Conservation (phyloP, 352 stramenopile species). For the Globisporangium rhizosaccharum region DNA sequence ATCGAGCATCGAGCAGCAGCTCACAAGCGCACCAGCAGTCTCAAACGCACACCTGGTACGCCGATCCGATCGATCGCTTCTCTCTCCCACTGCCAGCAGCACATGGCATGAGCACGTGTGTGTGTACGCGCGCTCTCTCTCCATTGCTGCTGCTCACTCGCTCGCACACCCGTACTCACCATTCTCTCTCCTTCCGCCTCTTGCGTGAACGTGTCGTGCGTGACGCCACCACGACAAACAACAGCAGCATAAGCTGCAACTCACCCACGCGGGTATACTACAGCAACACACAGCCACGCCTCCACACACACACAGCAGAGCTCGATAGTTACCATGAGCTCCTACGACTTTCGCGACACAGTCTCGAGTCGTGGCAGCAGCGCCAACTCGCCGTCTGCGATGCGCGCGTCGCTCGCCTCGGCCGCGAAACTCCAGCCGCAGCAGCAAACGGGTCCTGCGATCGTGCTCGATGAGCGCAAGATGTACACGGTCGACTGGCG, state of each 20-base stretch:
- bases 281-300: background rate
- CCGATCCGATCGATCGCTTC: too few relatives aligned
- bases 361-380: constrained; percentile 1
- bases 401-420: constrained; percentile 4
- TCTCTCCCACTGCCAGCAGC: too few relatives aligned
- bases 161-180: too few relatives aligned
- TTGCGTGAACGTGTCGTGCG: background rate
- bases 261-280: background rate
- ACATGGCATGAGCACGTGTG: too few relatives aligned
- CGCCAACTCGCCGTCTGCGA: background rate
- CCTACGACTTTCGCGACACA: constrained; percentile 9
- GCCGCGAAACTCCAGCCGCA: constrained; percentile 26
- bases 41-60: too few relatives aligned
- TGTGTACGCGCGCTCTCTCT: too few relatives aligned
- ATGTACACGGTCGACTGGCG: constrained; percentile 77
- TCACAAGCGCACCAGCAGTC: too few relatives aligned
- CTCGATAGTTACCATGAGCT: constrained; percentile 1
- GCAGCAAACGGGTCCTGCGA: constrained; percentile 18
- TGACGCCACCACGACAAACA: background rate
- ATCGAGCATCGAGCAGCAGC: too few relatives aligned
- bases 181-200: too few relatives aligned
- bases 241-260: background rate
- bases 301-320: background rate
- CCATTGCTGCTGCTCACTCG: too few relatives aligned
- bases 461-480: constrained; percentile 62